phyloP scores from a whole-genome alignment of 1,139 yeast species.

The Suhomyces atakaporum region DNA sequence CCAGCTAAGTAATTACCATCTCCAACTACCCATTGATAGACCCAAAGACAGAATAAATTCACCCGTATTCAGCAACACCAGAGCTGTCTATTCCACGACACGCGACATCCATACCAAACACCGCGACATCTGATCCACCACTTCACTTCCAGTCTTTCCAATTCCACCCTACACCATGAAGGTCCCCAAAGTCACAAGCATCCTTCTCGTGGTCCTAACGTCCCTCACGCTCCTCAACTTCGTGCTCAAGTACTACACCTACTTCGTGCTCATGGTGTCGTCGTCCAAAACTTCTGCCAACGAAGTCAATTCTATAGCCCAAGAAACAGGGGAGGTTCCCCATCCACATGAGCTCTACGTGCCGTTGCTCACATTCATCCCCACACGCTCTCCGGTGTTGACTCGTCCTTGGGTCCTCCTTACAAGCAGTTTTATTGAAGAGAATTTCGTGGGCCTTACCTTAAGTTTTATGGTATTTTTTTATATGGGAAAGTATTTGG shows the following conservation, averaged over 20 bases:
- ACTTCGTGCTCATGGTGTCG: conserved; percentile 29
- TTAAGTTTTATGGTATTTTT: conserved; percentile 30
- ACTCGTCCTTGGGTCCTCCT: conserved; percentile 42
- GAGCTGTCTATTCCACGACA: too few species aligned
- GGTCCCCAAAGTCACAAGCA: conserved; percentile 40
- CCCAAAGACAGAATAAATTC: too few species aligned
- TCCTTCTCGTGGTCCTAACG: conserved; percentile 35
- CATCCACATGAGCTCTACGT: conserved; percentile 46
- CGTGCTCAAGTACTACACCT: conserved; percentile 23
- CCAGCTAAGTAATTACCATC: too few species aligned
- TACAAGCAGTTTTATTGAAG: conserved; percentile 39
- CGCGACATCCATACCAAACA: too few species aligned
- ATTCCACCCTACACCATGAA: conserved; percentile 25
- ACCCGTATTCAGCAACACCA: too few species aligned
- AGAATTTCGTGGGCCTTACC: conserved; percentile 31
- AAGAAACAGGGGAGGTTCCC: conserved; percentile 40
- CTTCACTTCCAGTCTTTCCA: background rate
- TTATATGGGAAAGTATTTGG: conserved; percentile 41
- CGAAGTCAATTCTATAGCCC: conserved; percentile 28
- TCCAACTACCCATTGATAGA: too few species aligned
- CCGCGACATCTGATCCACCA: too few species aligned
- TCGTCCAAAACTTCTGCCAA: conserved; percentile 29
- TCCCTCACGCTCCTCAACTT: conserved; percentile 25
- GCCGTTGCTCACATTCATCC: conserved; percentile 43
- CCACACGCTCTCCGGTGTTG: conserved; percentile 39